Evolutionary conservation across 1,284 basidiomycete species (phyloP).

Genomic region (Trichosporon coremiiforme): DNA sequence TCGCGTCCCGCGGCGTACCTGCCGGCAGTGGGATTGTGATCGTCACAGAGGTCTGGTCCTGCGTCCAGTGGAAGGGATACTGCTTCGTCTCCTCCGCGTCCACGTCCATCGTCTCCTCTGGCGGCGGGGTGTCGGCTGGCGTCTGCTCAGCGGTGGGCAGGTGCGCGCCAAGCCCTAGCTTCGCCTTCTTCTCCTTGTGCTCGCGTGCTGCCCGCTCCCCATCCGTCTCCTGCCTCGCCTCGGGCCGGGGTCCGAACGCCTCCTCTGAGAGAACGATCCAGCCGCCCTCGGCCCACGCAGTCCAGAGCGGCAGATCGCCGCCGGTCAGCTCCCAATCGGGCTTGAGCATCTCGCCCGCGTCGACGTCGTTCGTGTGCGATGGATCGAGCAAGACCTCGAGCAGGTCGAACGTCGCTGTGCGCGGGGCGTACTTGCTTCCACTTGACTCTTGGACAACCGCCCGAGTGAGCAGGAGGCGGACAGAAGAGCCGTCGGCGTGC

Average conservation of each 20-base stretch:
- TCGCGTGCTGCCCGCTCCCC: not conserved
- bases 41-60: slow-evolving; percentile 77
- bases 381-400: slow-evolving; percentile 42
- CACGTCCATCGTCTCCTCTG: slow-evolving; percentile 24
- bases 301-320: slow-evolving; percentile 66
- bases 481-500: slow-evolving; percentile 30
- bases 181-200: slow-evolving; percentile 29
- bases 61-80: slow-evolving; percentile 86
- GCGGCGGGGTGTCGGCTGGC: not conserved
- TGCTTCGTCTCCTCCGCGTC: slow-evolving; percentile 20
- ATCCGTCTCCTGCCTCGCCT: slow-evolving; percentile 29
- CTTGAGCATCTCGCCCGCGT: slow-evolving; percentile 56
- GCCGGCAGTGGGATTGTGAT: slow-evolving; percentile 78
- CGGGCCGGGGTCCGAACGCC: slow-evolving; percentile 27
- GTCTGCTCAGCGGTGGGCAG: slow-evolving; percentile 19
- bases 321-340: slow-evolving; percentile 68
- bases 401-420: slow-evolving; percentile 40
- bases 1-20: slow-evolving; percentile 64
- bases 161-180: slow-evolving; percentile 43
- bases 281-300: slow-evolving; percentile 38
- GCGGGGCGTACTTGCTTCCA: slow-evolving; percentile 30
- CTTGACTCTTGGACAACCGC: slow-evolving; percentile 29
- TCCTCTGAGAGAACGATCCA: slow-evolving; percentile 47
- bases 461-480: slow-evolving; percentile 37
- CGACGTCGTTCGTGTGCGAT: slow-evolving; percentile 25